A percentile compares a stretch with the other conserved stretches of the same genome.
phyloP scores from a whole-genome alignment of 2,329 filamentous ascomycete genomes.

The Hypocreales sp. region DNA sequence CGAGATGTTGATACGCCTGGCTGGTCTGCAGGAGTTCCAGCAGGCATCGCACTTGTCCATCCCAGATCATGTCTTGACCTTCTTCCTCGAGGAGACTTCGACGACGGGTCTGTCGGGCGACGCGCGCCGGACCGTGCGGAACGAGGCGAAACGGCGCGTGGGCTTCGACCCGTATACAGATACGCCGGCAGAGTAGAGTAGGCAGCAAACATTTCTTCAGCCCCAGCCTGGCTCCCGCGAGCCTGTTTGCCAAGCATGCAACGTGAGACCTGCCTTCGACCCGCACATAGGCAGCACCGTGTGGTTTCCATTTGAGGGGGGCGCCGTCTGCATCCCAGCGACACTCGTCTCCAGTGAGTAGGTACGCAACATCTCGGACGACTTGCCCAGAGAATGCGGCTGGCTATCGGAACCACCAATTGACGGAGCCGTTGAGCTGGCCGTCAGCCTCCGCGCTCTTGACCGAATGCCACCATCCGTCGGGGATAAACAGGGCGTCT shows the following conservation, averaged over 20 bases:
- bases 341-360: no score
- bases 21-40: conserved; percentile 81
- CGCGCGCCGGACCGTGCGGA: conserved; percentile 25
- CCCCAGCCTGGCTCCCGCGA: no score
- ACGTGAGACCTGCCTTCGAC: no score
- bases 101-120: conserved; percentile 33
- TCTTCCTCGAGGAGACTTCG: conserved; percentile 57
- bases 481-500: conserved; percentile 23
- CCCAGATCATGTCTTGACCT: conserved; percentile 74
- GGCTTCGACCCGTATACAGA: conserved; percentile 43
- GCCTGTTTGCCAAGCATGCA: no score
- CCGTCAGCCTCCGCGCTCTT: conserved; percentile 20
- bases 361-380: no score
- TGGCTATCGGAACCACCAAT: conserved; percentile 31
- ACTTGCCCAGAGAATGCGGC: no score
- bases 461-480: conserved; percentile 31
- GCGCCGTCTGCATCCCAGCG: no score
- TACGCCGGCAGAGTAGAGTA: conserved; percentile 14
- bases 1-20: conserved; percentile 75
- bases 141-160: conserved; percentile 30
- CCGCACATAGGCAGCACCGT: no score
- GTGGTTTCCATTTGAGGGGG: no score
- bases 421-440: conserved; percentile 24
- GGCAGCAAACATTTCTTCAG: no score
- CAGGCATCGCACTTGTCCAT: conserved; percentile 82